Base-by-base conservation (phyloP, 2,329 filamentous ascomycete species). In the Balansia obtecta region DNA sequence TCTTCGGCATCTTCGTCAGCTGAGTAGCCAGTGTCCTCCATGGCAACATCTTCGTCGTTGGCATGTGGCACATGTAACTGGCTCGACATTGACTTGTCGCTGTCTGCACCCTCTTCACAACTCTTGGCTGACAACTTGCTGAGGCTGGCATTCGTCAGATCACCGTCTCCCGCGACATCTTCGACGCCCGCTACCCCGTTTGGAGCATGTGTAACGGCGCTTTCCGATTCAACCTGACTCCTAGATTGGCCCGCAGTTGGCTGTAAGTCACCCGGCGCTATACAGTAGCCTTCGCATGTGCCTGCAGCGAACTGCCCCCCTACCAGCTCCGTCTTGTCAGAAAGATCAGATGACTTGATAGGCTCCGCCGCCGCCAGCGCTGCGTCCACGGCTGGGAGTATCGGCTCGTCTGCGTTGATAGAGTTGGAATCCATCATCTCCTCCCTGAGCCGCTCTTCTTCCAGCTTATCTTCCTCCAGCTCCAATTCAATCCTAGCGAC, bases 401-500 rank as follows among this genome's bases (percentile, higher is more conserved):
- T n/a, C 15, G 20, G 30, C 9, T 39, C 50, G 3, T 52, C 58
- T 15, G 47, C 50, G 2, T 22, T 4, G 41, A 59, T 57, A 1
- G 56, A 53, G 41, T 56, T 55, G 45, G 54, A 54, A 32, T 42
- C 49, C 30, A 52, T 51, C 16, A 57, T 52, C 32, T 70, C 62
- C 47, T 57, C 56, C 41, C 59, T 59, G 12, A 70, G 56, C 13
- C 55, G 60, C 47, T 67, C 55, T 52, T 66, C 66, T 48, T 68
- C 65, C 6, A 57, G 55, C 44, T 63, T 53, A 27, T 66, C 66
- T n/a, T 64, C 60, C 27, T 67, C 63, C 13, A 75, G 67, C 52
- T 79, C 76, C 22, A 68, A 68, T 58, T 77, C 66, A 37, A 80
- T 67, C 16, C 66, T 69, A 18, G 66, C 65, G 20, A 75, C 65